Evolutionary conservation across 768 basidiomycete genomes (phyloP), one percentile per base, ranked within the genome.

Genomic region (Tricholoma terreum): DNA sequence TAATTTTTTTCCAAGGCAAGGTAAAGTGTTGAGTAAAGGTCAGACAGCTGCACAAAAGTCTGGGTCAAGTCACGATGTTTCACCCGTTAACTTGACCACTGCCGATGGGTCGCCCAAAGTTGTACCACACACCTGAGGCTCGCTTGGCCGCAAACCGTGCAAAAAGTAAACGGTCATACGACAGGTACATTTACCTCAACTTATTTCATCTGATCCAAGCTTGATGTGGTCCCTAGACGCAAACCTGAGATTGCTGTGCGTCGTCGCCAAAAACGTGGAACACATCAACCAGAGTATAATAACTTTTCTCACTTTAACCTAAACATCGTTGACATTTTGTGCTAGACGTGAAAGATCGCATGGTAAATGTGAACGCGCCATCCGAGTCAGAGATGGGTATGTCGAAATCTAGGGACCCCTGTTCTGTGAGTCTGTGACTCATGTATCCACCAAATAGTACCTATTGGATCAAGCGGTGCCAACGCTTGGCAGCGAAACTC

Each of bases 81-180:
- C 17, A 55, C n/a, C 46, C 31, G 31, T 33, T 33, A 33, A 33
- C 31, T 33, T 33, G 31, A 33, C 31, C 31, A 33, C 31, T 33
- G 31, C 31, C 10, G 31, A 66, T 66, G 65, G 52, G 52, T 52
- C 63, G 63, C 22, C 46, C 31, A 14, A 31, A 38, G 38, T 46
- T 62, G 12, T 62, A 66, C 55, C 21, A 52, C 43, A 66, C 65
- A 24, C 52, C 49, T n/a, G 59, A 56, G 21, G 63, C 62, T 43
- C 50, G 36, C 54, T 36, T 17, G 12, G 58, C 56, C n/a, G 65
- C 63, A 33, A 64, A 63, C 49, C 55, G 55, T 12, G 63, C 56
- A 14, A 64, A 66, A 46, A 61, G 59, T 40, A 62, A 62, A 42
- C 49, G 61, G 19, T 51, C 54, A 33, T 66, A 66, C 52, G 50